These are phyloP conservation scores for Penicillium salamii DNA, from an alignment of 495 filamentous ascomycete genomes.

Conservation along the genomic window DNA sequence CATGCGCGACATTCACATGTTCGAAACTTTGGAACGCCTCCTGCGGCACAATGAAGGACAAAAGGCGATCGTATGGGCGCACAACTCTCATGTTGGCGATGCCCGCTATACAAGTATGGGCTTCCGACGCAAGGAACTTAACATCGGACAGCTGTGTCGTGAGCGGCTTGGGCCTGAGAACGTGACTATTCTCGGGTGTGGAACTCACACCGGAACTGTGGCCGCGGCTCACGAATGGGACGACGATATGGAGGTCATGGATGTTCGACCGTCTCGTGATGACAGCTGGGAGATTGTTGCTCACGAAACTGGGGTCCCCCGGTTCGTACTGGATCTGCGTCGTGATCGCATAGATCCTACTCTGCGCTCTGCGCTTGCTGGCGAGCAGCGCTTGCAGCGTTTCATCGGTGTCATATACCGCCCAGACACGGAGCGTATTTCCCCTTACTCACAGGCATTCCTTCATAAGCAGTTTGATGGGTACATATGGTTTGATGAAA, in stretches of 20 bases:
- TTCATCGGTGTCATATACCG: constrained; percentile 63
- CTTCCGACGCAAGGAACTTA: constrained; percentile 46
- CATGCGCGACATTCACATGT: constrained; percentile 58
- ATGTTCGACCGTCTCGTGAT: constrained; percentile 36
- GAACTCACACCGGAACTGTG: constrained; percentile 54
- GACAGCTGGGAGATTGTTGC: constrained; percentile 48
- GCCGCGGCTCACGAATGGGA: constrained; percentile 56
- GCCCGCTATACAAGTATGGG: constrained; percentile 57
- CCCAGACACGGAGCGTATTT: constrained; percentile 51
- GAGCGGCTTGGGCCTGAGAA: constrained; percentile 45
- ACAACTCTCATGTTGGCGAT: constrained; percentile 61
- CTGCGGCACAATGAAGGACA: constrained; percentile 40
- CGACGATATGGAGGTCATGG: constrained; percentile 55
- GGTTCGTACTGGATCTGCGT: constrained; percentile 51
- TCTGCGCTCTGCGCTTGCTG: constrained; percentile 38
- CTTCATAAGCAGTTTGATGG: constrained; percentile 57
- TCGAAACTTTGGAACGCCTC: constrained; percentile 49
- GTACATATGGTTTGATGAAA: constrained; percentile 56
- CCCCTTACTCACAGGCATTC: constrained; percentile 53
- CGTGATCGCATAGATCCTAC: constrained; percentile 29
- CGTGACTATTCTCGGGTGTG: constrained; percentile 52
- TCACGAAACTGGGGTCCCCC: constrained; percentile 42
- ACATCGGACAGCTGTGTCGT: constrained; percentile 56
- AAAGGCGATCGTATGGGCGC: constrained; percentile 59
- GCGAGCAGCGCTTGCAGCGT: constrained; percentile 44